Evolutionary conservation across 768 basidiomycete genomes (phyloP).

Genomic region (Mrakia blollopis): DNA sequence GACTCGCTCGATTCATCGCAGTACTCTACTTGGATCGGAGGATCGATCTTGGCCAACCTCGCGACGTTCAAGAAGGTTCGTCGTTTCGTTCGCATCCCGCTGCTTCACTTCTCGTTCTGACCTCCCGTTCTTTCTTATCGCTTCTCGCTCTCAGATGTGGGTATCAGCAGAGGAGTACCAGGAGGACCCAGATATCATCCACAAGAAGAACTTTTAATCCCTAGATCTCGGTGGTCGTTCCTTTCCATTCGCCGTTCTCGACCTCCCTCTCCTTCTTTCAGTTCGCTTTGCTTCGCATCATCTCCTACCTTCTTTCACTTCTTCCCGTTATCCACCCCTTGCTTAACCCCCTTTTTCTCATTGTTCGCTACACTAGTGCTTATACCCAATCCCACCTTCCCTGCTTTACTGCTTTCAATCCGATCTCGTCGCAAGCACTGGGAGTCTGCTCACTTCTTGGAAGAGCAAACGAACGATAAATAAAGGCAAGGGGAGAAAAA

Average conservation of each 20-base stretch:
- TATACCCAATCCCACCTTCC: no score
- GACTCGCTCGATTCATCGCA: constrained; percentile 11
- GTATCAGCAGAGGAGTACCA: constrained; percentile 98
- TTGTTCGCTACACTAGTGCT: no score
- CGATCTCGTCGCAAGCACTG: background rate
- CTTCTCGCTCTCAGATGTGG: constrained; percentile 80
- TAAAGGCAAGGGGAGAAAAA: background rate
- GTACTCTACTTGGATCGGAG: constrained; percentile 57
- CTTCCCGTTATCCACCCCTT: no score
- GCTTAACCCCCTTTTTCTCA: no score
- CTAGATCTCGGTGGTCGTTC: no score
- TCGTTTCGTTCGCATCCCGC: background rate
- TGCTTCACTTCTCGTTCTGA: background rate
- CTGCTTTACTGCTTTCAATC: no score
- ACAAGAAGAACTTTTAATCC: constrained; percentile 51
- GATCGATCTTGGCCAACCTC: constrained; percentile 89
- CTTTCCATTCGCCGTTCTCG: background rate
- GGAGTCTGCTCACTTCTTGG: background rate
- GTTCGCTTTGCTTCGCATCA: background rate
- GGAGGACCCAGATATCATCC: constrained; percentile 97
- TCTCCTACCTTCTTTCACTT: no score
- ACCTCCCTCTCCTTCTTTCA: background rate
- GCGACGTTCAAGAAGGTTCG: constrained; percentile 94
- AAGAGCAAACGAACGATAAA: background rate
- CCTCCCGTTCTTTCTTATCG: background rate